These are phyloP conservation scores for Trametopsis cervina DNA, from an alignment of 768 basidiomycete species.

Conservation along the genomic window DNA sequence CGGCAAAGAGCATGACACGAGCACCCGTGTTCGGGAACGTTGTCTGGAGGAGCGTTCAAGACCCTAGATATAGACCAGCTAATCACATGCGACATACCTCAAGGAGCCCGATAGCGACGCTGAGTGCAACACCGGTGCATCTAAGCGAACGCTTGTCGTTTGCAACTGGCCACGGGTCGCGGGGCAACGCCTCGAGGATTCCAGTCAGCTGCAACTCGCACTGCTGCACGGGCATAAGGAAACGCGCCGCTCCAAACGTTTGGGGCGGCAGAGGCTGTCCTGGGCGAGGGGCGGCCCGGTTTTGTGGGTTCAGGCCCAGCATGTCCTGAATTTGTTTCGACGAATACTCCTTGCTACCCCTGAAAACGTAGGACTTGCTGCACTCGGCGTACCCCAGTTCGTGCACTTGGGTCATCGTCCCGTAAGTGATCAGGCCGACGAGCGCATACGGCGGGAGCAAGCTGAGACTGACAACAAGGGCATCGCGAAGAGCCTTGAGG, in stretches of 20 bases:
- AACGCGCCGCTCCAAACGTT: conserved; percentile 80
- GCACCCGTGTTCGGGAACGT: conserved; percentile 96
- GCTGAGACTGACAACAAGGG: conserved; percentile 89
- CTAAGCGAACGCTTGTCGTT: conserved; percentile 89
- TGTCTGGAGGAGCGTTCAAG: conserved; percentile 36
- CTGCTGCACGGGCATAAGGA: conserved; percentile 86
- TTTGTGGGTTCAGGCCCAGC: conserved; percentile 79
- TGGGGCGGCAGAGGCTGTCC: conserved; percentile 78
- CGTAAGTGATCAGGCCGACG: conserved; percentile 92
- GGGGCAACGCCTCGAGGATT: conserved; percentile 78
- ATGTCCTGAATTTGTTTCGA: conserved; percentile 98
- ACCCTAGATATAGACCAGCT: neutral
- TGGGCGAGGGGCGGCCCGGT: conserved; percentile 79
- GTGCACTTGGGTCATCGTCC: conserved; percentile 99
- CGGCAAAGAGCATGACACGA: conserved; percentile 92
- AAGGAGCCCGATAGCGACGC: conserved; percentile 86
- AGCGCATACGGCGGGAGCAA: conserved; percentile 91
- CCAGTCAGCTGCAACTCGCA: conserved; percentile 95
- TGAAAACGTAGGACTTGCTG: conserved; percentile 98
- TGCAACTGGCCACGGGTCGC: conserved; percentile 97
- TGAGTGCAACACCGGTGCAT: conserved; percentile 92
- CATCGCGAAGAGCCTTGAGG: conserved; percentile 90
- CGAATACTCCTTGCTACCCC: conserved; percentile 93
- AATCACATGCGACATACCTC: conserved; percentile 56
- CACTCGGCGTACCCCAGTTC: conserved; percentile 96